Evolutionary conservation across 2,329 filamentous ascomycete species (phyloP).

Genomic region (Colletotrichum neosansevieriae): DNA sequence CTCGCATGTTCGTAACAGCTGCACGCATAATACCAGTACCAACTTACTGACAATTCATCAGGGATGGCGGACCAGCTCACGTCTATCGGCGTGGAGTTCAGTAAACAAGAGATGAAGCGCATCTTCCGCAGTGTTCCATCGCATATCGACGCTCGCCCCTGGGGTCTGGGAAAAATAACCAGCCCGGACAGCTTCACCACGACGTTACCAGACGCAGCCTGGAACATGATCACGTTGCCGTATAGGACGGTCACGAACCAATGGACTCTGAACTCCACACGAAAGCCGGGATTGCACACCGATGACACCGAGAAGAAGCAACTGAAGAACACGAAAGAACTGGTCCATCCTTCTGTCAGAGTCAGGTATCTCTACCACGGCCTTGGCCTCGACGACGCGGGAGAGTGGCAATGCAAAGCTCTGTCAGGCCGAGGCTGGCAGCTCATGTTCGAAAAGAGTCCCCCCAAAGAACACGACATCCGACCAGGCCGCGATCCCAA

Average conservation of each 20-base stretch:
- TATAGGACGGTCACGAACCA: conserved; percentile 5
- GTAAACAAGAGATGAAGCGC: conserved; percentile 41
- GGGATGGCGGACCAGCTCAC: conserved; percentile 45
- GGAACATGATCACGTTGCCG: conserved; percentile 11
- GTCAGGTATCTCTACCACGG: conserved; percentile 48
- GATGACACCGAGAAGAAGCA: conserved; percentile 29
- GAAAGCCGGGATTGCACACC: conserved; percentile 45
- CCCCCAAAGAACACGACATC: conserved; percentile 2
- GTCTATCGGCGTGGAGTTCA: conserved; percentile 44
- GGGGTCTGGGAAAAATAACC: conserved; percentile 42
- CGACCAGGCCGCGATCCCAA: conserved; percentile 5
- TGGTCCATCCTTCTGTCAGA: conserved; percentile 49
- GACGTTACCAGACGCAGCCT: conserved; percentile 23
- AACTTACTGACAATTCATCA: background rate
- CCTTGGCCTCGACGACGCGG: conserved; percentile 46
- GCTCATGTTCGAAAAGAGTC: conserved; percentile 30
- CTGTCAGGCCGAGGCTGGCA: conserved; percentile 37
- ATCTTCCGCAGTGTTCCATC: conserved; percentile 39
- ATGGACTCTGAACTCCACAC: conserved; percentile 24
- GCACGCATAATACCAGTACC: too few relatives aligned
- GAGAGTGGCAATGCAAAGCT: conserved; percentile 42
- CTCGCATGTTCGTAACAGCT: conserved; percentile 40
- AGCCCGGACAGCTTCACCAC: conserved; percentile 36
- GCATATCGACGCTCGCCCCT: conserved; percentile 31
- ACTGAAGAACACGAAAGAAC: conserved; percentile 43